Base-by-base conservation (phyloP, 1,139 yeast species). In the Diutina scorzettiae region DNA sequence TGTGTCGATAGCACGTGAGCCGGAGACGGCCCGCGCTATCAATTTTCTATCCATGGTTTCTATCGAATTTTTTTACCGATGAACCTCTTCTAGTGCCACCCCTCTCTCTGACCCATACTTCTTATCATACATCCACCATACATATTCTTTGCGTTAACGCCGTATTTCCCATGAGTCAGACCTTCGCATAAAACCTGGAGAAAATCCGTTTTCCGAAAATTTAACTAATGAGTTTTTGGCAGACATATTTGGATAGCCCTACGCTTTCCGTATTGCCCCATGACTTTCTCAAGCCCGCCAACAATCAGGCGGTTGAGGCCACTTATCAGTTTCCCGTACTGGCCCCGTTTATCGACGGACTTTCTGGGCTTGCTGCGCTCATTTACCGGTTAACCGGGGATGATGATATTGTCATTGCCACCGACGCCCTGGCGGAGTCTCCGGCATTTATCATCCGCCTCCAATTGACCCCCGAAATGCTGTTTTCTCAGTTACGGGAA, bases 331-430 rank as follows among this genome's bases (percentile, higher is more conserved):
- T 25, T n/a, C n/a, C 30, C 6, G 11, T 37, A 12, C 23, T 14
- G 16, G 31, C 16, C 18, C 21, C 40, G 8, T 25, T 25, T 20
- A 24, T 37, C 31, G 31, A 25, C 24, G 23, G 24, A 21, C 32
- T 27, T 5, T 21, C 23, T 8, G 30, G 24, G 21, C 19, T 37
- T n/a, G 40, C 40, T 11, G 40, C 40, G n/a, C 67, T 91, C 45
- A 70, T 85, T 32, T 81, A 74, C 60, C 73, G 97, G 56, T 67
- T 85, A 44, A 82, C 96, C 4, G 97, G 96, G 23, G 97, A 91
- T 56, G 96, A 87, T 49, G 97, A 91, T 54, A 78, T 91, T 43
- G 80, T 83, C n/a, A 63, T 91, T 47, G 86, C 94, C 23, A 76
- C 93, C 1, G 78, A 78, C 46, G 59, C 69, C 14, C 56, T 61